Base-by-base conservation (phyloP, 2,329 filamentous ascomycete species). In the Fonsecaea pedrosoi region DNA sequence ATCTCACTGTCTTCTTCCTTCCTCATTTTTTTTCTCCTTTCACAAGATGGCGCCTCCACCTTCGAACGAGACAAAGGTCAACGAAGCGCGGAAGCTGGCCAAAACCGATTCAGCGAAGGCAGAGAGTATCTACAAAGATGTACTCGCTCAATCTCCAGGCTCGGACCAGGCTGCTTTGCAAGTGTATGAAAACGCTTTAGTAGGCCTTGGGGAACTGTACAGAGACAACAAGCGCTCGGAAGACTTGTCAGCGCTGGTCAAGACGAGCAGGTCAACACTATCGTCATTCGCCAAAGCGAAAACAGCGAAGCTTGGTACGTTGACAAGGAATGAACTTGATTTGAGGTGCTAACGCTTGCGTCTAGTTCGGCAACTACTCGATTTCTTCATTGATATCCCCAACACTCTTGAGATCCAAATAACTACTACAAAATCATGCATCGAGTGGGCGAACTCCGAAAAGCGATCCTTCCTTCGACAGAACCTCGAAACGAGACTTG, bases 211-310 rank as follows among this genome's bases (percentile, higher is more conserved):
- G 75, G 91, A 96, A 86, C 86, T 98, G 72, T 97, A 97, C 81
- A 88, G 93, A 73, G 93, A 97, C 81, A 75, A 74, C 70, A 93
- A 90, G 81, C 92, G 91, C 78, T 84, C 90, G 74, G 85, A 95
- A 77, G 92, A 96, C 75, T 88, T 99, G 68, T 92, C 96, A 70
- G 89, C 93, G 75, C 86, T 99, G 72, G 90, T 99, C 75, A 94
- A 90, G 77, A 92, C 92, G 79, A 97, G 93, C 80, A 89, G 94
- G 77, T 91, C 91, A 72, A 91, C 95, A 54, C 89, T 99, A 72
- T 97, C 94, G 66, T 95, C 92, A 71, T 98, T 99, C 80, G 95
- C 95, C 72, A 97, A 98, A 85, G 95, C 96, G 70, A 99, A 99
- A 87, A 98, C 95, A 37, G 92, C 95, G 64, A 99, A 99, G 83